A percentile compares a stretch with the other conserved stretches of the same genome.
Evolutionary conservation across 495 filamentous ascomycete genomes (phyloP).

Genomic region (Tuber calosporum): DNA sequence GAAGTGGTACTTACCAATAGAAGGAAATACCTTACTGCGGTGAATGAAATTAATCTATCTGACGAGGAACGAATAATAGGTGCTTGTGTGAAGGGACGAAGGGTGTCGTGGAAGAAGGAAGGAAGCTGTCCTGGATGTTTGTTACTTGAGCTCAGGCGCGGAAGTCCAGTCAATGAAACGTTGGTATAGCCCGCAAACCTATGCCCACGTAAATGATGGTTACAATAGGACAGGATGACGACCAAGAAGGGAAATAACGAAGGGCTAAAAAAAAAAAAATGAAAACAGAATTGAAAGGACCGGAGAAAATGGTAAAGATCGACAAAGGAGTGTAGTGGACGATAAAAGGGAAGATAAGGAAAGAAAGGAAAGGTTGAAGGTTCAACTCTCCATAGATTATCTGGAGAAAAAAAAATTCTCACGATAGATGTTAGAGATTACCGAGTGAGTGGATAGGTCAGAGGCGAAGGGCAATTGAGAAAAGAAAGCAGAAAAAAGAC

Average conservation of each 20-base stretch:
- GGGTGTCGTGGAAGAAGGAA: neutral
- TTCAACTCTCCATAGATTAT: neutral
- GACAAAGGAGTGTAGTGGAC: conserved; percentile 5
- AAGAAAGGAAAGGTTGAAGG: conserved; percentile 14
- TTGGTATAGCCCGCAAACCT: neutral
- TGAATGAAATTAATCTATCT: neutral
- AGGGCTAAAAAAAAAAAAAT: neutral
- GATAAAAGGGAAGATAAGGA: conserved; percentile 8
- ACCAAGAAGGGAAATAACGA: conserved; percentile 12
- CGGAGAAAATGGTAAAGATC: conserved; percentile 19
- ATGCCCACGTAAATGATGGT: neutral
- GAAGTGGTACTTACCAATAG: neutral
- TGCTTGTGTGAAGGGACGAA: neutral
- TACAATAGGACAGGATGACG: conserved; percentile 7
- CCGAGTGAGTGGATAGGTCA: conserved; percentile 4
- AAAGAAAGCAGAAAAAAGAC: conserved; percentile 9
- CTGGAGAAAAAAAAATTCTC: neutral
- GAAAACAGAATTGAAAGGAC: conserved; percentile 5
- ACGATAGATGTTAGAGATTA: neutral
- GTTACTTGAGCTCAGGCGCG: neutral
- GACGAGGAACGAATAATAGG: neutral
- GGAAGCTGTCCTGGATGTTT: neutral
- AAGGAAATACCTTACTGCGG: neutral
- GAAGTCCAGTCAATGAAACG: neutral
- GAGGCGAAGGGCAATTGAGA: conserved; percentile 2